Base-by-base conservation (phyloP, 176 grass and related monocot species). In the Triticum turgidum region DNA sequence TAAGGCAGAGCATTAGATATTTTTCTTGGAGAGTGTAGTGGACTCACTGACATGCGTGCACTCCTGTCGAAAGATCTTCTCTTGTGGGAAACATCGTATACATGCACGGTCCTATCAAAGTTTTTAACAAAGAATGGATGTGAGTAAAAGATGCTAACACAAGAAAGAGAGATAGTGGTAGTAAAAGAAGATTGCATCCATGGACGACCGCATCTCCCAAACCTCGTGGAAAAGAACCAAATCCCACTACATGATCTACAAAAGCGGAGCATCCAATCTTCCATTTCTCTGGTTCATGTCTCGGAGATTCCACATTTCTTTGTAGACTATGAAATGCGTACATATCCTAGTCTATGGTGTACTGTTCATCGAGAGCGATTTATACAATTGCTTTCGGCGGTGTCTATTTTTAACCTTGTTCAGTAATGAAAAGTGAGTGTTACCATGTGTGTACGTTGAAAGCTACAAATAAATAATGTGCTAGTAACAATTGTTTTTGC, bases 161-260 rank as follows among this genome's bases (percentile, higher is more conserved):
- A 62, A 15, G 37, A 63, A 61, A 39, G 24, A 25, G 29, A 34
- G 29, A 25, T 72, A 72, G 10, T 39, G 12, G 14, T 14, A 52
- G 25, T 9, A 32, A 3, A 7, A 41, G 14, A 64, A 21, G 33
- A 52, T 63, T 85, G 59, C 15, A 18, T 29, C 41, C 7, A 11
- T 64, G 5, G 29, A 68, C 13, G 65, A 44, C 74, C 70, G 76
- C 35, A 64, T 85, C 70, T 85, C 86, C 89, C 86, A 65, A 69
- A 47, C 89, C 77, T 85, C 29, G n/a, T 15, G 89, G 89, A 88
- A 88, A 88, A 77, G 77, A 80, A 76, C 69, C 7, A 81, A 82
- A 85, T 81, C 82, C 32, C 34, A 71, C 51, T 67, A 76, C 69
- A 39, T 61, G 17, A 80, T 80, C 76, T 10, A 84, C 11, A 61